phyloP scores from a whole-genome alignment of 2,329 filamentous ascomycete species.

The Pestalotiopsis sp. region DNA sequence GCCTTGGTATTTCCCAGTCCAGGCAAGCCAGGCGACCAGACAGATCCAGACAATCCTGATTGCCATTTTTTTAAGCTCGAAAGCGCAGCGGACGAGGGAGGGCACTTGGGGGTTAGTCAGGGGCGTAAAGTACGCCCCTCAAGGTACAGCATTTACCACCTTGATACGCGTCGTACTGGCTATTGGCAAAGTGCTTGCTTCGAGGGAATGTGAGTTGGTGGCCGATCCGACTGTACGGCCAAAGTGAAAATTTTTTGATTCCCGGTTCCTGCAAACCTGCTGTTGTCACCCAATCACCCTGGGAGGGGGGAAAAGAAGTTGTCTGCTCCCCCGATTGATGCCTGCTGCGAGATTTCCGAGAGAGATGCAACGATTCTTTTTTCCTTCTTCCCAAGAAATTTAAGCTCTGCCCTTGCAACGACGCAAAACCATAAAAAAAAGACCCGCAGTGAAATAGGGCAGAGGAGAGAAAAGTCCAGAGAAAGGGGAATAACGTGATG shows the following conservation, averaged over 20 bases:
- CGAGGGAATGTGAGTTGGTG: neutral
- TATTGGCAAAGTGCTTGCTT: neutral
- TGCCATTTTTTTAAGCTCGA: neutral
- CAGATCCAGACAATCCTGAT: neutral
- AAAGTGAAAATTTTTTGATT: neutral
- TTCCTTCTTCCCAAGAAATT: neutral
- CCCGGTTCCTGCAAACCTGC: slow-evolving; percentile 3
- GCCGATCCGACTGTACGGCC: neutral
- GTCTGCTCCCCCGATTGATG: too few species aligned
- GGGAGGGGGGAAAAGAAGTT: neutral
- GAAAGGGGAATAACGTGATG: neutral
- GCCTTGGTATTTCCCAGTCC: neutral
- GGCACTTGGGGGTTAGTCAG: neutral
- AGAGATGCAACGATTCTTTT: neutral
- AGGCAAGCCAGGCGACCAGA: neutral
- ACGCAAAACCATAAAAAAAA: neutral
- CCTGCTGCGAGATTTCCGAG: neutral
- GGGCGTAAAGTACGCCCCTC: neutral
- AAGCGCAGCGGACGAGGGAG: neutral
- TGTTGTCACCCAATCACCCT: too few species aligned
- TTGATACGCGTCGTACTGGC: too few species aligned
- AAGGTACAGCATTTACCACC: too few species aligned
- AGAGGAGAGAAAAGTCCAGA: neutral
- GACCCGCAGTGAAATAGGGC: neutral
- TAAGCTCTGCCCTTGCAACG: neutral